Evolutionary conservation across 371 early-diverging fungal species (phyloP).

Genomic region (Polyrhizophydium stewartii): DNA sequence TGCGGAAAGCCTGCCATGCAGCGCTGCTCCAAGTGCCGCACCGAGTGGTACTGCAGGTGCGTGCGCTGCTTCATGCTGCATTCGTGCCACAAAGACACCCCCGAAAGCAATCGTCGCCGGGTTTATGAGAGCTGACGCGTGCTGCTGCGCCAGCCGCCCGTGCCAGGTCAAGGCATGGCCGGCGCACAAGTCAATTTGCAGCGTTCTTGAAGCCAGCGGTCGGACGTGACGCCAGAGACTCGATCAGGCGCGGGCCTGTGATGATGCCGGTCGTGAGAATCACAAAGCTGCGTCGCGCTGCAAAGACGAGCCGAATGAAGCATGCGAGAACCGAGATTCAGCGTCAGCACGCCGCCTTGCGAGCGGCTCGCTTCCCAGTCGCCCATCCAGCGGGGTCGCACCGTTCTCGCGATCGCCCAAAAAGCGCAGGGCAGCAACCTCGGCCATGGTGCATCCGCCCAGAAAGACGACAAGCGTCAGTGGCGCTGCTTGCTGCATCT

Average conservation of each 20-base stretch:
- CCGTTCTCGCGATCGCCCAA: conserved; percentile 41
- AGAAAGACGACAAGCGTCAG: conserved; percentile 83
- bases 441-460: conserved; percentile 95
- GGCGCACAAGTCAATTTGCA: conserved; percentile 36
- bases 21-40: conserved; percentile 42
- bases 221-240: conserved; percentile 18
- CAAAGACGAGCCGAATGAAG: neutral
- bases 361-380: neutral
- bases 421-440: conserved; percentile 83
- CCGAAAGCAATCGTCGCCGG: neutral
- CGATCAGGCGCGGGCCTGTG: conserved; percentile 73
- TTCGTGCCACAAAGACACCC: too few relatives aligned
- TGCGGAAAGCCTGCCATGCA: conserved; percentile 39
- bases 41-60: conserved; percentile 49
- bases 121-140: neutral
- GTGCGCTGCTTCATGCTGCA: too few relatives aligned
- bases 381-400: neutral
- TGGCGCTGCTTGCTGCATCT: neutral
- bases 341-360: neutral
- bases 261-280: conserved; percentile 83
- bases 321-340: neutral
- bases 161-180: conserved; percentile 45
- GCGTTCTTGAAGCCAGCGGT: conserved; percentile 10
- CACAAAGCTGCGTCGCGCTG: conserved; percentile 71
- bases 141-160: conserved; percentile 12